Conservation (phyloP, 306 rosid species). For the Glycine soja region DNA sequence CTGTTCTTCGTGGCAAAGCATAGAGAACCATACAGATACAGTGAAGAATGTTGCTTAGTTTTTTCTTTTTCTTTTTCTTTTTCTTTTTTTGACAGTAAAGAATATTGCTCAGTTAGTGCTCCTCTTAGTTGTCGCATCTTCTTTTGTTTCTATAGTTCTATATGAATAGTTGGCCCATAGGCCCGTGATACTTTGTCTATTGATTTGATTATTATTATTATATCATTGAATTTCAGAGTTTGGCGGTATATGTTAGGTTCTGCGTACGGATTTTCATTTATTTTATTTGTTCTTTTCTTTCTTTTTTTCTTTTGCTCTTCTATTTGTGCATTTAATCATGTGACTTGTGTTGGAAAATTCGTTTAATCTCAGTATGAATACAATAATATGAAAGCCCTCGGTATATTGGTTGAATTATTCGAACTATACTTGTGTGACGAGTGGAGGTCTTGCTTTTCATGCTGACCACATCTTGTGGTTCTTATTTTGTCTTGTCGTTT, state of each 20-base stretch:
- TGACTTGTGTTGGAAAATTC: constrained; percentile 4
- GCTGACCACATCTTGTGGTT: constrained; percentile 31
- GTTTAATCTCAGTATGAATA: not conserved
- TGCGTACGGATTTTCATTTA: not conserved
- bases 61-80: too few relatives aligned
- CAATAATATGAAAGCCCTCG: not conserved
- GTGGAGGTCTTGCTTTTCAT: constrained; percentile 14
- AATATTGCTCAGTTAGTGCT: not conserved
- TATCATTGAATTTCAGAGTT: not conserved
- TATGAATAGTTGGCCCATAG: not conserved
- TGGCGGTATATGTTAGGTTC: not conserved
- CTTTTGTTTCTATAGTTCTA: not conserved
- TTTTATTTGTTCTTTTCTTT: not conserved
- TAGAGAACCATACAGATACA: not conserved
- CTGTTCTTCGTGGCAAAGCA: constrained; percentile 34
- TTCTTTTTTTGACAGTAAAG: not conserved
- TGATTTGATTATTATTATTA: not conserved
- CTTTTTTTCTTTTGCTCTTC: not conserved
- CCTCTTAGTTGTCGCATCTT: not conserved
- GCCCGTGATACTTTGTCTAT: not conserved
- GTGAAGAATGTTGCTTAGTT: too few relatives aligned
- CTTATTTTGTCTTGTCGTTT: not conserved
- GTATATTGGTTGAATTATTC: constrained; percentile 11
- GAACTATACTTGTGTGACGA: not conserved
- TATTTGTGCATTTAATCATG: not conserved